phyloP scores from a whole-genome alignment of 257 asterid species.

The Handroanthus guayacan region DNA sequence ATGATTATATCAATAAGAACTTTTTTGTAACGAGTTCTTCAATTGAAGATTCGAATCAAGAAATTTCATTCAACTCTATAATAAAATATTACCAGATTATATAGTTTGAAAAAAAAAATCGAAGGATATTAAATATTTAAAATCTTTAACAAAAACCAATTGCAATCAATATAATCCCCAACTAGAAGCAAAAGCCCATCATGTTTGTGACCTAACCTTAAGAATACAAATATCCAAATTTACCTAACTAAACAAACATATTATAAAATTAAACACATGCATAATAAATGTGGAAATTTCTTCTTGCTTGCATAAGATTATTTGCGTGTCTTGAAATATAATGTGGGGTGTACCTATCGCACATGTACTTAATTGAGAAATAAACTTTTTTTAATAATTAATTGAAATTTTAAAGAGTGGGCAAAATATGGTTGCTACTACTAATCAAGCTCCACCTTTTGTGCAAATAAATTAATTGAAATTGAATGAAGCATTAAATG shows the following conservation, averaged over 20 bases:
- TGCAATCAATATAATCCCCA: too few species aligned
- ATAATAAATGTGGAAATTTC: constrained; percentile 2
- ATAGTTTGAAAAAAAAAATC: too few species aligned
- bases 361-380: constrained; percentile 14
- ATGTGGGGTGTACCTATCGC: constrained; percentile 1
- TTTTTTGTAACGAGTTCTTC: too few species aligned
- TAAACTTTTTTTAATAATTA: too few species aligned
- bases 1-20: too few species aligned
- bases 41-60: too few species aligned
- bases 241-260: background rate
- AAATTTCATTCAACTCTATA: too few species aligned
- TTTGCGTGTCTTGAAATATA: constrained; percentile 1
- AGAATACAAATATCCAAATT: background rate
- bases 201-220: background rate
- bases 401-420: background rate
- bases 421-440: constrained; percentile 6
- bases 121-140: too few species aligned
- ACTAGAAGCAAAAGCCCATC: too few species aligned
- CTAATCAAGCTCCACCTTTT: constrained; percentile 4
- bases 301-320: background rate
- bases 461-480: background rate
- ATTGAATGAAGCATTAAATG: background rate
- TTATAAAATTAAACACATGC: background rate
- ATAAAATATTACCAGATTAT: too few species aligned
- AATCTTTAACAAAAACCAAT: too few species aligned